These are phyloP conservation scores for Arabis alpina DNA, from an alignment of 345 rosid genomes.

Conservation along the genomic window DNA sequence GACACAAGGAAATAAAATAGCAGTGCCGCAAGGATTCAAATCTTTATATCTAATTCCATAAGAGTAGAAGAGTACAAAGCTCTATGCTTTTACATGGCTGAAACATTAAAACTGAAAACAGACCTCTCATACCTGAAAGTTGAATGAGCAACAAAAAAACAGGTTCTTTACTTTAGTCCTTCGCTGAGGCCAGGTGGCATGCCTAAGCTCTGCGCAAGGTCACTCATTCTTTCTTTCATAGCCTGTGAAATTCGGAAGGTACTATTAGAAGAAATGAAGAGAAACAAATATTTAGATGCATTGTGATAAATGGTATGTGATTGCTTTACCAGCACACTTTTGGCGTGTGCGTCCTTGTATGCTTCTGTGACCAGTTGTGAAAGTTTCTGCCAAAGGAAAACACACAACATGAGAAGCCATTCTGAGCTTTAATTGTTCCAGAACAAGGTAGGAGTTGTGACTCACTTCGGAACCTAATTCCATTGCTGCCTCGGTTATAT, in stretches of 20 bases:
- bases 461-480: slow-evolving; percentile 89
- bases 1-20: neutral
- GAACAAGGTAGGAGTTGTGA: neutral
- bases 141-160: slow-evolving; percentile 25
- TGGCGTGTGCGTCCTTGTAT: slow-evolving; percentile 94
- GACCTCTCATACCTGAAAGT: slow-evolving; percentile 31
- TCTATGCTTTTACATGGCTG: slow-evolving; percentile 32
- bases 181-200: slow-evolving; percentile 85
- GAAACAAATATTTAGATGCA: neutral
- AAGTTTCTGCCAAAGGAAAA: slow-evolving; percentile 62
- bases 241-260: slow-evolving; percentile 53
- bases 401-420: slow-evolving; percentile 28
- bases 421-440: slow-evolving; percentile 13
- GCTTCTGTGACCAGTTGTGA: slow-evolving; percentile 86
- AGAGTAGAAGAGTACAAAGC: slow-evolving; percentile 34
- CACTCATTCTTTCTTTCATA: slow-evolving; percentile 91
- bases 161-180: slow-evolving; percentile 58
- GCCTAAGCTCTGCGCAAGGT: slow-evolving; percentile 94
- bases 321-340: slow-evolving; percentile 72
- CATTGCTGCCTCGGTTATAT: slow-evolving; percentile 97
- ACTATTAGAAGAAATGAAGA: neutral
- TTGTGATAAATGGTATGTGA: slow-evolving; percentile 6
- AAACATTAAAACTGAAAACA: slow-evolving; percentile 4
- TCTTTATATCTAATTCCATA: slow-evolving; percentile 24
- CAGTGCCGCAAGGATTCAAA: neutral